These are phyloP conservation scores for Pseudocercospora fuligena DNA, from an alignment of 2,329 filamentous ascomycete genomes.

Conservation along the genomic window DNA sequence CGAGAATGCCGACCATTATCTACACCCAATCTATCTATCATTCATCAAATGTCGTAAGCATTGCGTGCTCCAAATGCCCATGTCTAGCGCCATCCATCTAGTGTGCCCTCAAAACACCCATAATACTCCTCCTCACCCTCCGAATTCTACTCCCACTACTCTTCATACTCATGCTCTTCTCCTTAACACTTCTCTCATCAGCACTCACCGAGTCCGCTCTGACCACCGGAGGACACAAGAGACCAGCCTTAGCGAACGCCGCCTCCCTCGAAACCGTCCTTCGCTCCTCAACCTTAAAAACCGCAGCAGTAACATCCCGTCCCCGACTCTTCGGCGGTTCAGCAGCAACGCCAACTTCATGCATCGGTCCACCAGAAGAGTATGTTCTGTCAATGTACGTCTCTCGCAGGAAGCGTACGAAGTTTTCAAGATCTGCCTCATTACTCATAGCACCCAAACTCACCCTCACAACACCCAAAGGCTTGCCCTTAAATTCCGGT, in stretches of 20 bases:
- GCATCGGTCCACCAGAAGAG: conserved; percentile 18
- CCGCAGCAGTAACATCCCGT: conserved; percentile 16
- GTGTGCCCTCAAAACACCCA: conserved; percentile 16
- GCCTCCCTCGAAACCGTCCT: neutral
- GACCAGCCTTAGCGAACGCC: conserved; percentile 5
- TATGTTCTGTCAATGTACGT: conserved; percentile 31
- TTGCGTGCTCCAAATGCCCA: conserved; percentile 1
- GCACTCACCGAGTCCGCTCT: neutral
- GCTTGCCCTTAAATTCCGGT: conserved; percentile 80
- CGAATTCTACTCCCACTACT: conserved; percentile 15
- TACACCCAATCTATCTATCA: neutral
- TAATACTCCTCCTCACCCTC: conserved; percentile 24
- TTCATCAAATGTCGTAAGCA: conserved; percentile 2
- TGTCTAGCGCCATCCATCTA: neutral
- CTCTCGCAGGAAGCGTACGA: conserved; percentile 54
- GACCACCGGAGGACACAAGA: conserved; percentile 14
- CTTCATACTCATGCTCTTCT: conserved; percentile 21
- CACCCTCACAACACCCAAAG: conserved; percentile 80
- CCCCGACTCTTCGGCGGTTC: conserved; percentile 11
- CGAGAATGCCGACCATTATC: neutral
- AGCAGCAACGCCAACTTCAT: conserved; percentile 11
- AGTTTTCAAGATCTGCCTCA: conserved; percentile 69
- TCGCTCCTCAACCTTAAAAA: conserved; percentile 19
- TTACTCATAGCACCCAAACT: conserved; percentile 91
- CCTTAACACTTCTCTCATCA: conserved; percentile 4